These are phyloP conservation scores for Citrus australasica DNA, from an alignment of 345 rosid species.

Conservation along the genomic window DNA sequence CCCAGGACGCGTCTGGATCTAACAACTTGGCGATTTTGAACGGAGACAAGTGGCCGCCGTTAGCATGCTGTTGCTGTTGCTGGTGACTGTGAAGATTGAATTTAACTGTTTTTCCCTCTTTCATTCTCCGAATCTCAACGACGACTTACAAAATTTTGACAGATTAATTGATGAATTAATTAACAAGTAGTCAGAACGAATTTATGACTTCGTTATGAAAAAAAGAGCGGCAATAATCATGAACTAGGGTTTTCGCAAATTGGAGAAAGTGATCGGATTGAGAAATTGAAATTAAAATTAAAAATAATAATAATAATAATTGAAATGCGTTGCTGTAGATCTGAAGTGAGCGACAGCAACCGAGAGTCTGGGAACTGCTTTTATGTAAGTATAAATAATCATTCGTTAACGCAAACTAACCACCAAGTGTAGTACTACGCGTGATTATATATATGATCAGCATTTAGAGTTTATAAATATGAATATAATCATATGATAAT, in stretches of 20 bases:
- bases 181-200: background rate
- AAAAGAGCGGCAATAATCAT: background rate
- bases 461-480: too few relatives aligned
- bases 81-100: conserved; percentile 40
- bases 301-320: background rate
- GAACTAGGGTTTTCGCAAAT: background rate
- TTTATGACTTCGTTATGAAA: background rate
- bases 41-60: conserved; percentile 72
- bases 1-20: conserved; percentile 94
- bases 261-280: background rate
- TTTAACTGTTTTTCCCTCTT: conserved; percentile 53
- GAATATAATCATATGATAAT: too few relatives aligned
- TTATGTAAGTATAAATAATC: too few relatives aligned
- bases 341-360: background rate
- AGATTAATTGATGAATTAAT: background rate
- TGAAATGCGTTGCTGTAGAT: conserved; percentile 9
- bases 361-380: too few relatives aligned
- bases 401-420: too few relatives aligned
- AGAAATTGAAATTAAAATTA: background rate
- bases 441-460: too few relatives aligned
- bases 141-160: background rate
- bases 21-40: conserved; percentile 66
- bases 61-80: conserved; percentile 32
- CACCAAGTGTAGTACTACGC: too few relatives aligned
- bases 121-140: conserved; percentile 36